phyloP scores from a whole-genome alignment of 345 rosid genomes.

The Euphorbia tirucalli region DNA sequence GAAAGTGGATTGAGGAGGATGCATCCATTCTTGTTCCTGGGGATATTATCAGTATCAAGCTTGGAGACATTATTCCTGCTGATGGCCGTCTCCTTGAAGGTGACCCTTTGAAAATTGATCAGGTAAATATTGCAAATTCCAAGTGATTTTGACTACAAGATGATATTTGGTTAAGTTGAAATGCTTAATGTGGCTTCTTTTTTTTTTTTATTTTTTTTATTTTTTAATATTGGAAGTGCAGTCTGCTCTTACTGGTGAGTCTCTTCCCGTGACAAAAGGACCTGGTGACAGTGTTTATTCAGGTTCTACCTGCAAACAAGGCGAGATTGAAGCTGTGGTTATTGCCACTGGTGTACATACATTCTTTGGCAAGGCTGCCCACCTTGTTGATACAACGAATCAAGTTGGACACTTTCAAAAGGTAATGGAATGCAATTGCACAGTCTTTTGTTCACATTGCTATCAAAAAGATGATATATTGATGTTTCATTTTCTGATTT shows the following conservation, averaged over 20 bases:
- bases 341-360: constrained; percentile 92
- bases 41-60: constrained; percentile 63
- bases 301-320: constrained; percentile 90
- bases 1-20: constrained; percentile 62
- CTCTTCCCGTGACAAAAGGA: constrained; percentile 83
- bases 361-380: constrained; percentile 91
- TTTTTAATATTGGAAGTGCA: constrained; percentile 13
- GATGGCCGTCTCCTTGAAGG: constrained; percentile 72
- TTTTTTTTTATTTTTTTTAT: no score
- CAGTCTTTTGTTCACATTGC: not conserved
- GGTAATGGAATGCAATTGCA: constrained; percentile 26
- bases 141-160: not conserved
- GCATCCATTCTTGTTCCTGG: constrained; percentile 69
- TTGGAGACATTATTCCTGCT: constrained; percentile 70
- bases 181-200: not conserved
- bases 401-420: constrained; percentile 92
- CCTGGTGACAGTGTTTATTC: constrained; percentile 83
- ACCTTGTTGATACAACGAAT: constrained; percentile 80
- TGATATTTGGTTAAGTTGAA: not conserved
- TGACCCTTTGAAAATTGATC: constrained; percentile 67
- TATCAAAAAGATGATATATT: not conserved
- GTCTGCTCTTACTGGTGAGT: constrained; percentile 87
- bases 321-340: constrained; percentile 90
- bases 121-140: constrained; percentile 36
- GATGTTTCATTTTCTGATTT: not conserved